Evolutionary conservation across 169 alveolate genomes (phyloP).

Genomic region (Plasmodium relictum): DNA sequence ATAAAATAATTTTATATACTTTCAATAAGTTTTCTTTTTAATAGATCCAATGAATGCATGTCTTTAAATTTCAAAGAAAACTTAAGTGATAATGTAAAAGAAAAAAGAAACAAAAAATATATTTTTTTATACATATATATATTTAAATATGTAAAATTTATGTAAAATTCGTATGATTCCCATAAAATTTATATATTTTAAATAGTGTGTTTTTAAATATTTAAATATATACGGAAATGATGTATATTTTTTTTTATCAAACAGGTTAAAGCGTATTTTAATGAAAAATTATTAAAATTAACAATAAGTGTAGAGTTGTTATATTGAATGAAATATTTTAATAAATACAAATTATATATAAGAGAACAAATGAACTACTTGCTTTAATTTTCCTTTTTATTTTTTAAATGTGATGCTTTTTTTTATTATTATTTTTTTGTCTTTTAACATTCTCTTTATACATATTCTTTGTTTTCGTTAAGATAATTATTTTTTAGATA

Average conservation of each 20-base stretch:
- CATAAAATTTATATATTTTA: background rate
- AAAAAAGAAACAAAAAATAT: background rate
- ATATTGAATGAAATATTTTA: constrained; percentile 18
- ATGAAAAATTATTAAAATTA: constrained; percentile 41
- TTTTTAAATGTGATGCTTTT: background rate
- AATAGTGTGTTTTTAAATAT: background rate
- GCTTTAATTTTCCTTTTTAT: constrained; percentile 13
- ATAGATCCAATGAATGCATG: constrained; percentile 66
- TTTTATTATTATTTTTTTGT: background rate
- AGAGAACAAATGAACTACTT: constrained; percentile 6
- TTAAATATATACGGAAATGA: background rate
- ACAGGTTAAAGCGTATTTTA: constrained; percentile 70
- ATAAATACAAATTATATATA: background rate
- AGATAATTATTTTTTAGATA: constrained; percentile 20
- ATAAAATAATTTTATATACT: background rate
- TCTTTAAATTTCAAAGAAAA: constrained; percentile 45
- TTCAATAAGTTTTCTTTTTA: constrained; percentile 4
- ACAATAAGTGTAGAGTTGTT: constrained; percentile 65
- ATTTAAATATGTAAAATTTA: background rate
- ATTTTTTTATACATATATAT: constrained; percentile 2
- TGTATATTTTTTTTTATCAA: background rate
- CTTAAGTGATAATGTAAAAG: constrained; percentile 70
- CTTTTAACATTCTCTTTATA: background rate
- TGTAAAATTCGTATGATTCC: constrained; percentile 1
- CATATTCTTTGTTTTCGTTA: background rate